Conservation (phyloP, 2,329 filamentous ascomycete genomes). For the Furcasterigmium sp. region DNA sequence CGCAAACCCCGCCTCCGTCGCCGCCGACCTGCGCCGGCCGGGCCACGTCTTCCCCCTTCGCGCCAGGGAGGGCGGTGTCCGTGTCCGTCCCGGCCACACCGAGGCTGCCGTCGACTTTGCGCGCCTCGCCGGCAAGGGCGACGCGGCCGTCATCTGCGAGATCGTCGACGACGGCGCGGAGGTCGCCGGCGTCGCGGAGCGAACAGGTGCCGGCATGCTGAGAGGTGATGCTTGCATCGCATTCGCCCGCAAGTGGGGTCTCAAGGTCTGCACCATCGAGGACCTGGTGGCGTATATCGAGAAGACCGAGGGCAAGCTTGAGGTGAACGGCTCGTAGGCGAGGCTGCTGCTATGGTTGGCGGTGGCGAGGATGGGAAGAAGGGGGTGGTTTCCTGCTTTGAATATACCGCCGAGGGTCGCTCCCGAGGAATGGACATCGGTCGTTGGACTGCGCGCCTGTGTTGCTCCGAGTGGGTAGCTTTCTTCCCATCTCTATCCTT, state of each 20-base stretch:
- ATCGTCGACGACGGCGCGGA: conserved; percentile 80
- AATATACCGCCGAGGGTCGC: too few species aligned
- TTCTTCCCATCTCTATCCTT: too few species aligned
- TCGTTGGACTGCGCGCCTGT: too few species aligned
- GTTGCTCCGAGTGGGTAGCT: too few species aligned
- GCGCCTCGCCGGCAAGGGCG: conserved; percentile 69
- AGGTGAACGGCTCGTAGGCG: conserved; percentile 37
- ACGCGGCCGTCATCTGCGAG: conserved; percentile 83
- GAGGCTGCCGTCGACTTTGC: conserved; percentile 93
- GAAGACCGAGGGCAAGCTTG: conserved; percentile 61
- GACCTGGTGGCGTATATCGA: conserved; percentile 78
- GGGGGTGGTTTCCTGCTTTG: too few species aligned
- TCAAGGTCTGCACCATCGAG: conserved; percentile 94
- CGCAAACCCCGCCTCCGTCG: conserved; percentile 56
- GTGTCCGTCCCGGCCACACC: conserved; percentile 78
- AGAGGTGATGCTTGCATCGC: conserved; percentile 78
- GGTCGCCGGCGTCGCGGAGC: conserved; percentile 61
- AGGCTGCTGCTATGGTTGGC: too few species aligned
- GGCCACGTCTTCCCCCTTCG: conserved; percentile 87
- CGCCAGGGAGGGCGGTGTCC: conserved; percentile 73
- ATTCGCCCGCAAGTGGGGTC: conserved; percentile 82
- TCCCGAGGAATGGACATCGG: too few species aligned
- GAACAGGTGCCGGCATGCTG: conserved; percentile 79
- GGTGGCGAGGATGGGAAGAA: too few species aligned
- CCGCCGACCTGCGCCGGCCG: conserved; percentile 67